Evolutionary conservation across 225 moss, liverwort and hornwort genomes (phyloP).

Genomic region (Anthoceros angustus): DNA sequence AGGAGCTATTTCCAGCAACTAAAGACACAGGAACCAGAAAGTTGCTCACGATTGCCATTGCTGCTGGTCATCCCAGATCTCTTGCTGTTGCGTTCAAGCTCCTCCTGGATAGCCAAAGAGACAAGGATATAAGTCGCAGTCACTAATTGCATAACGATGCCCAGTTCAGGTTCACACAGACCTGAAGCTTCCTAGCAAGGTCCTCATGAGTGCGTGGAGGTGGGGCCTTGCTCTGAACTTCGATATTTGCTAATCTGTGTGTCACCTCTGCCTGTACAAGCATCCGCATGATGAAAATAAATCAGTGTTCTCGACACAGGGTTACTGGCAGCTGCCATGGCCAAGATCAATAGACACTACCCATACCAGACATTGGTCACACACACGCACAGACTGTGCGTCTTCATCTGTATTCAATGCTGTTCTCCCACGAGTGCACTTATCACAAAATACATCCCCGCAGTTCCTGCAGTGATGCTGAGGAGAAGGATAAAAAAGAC

Average conservation of each 20-base stretch:
- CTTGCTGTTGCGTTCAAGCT: slow-evolving; percentile 66
- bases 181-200: slow-evolving; percentile 92
- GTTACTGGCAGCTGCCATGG: no score
- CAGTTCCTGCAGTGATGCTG: slow-evolving; percentile 99
- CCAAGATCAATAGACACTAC: neutral
- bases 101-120: slow-evolving; percentile 40
- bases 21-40: slow-evolving; percentile 56
- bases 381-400: slow-evolving; percentile 84
- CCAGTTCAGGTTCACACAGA: slow-evolving; percentile 6
- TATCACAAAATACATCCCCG: slow-evolving; percentile 93
- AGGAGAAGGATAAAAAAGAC: slow-evolving; percentile 1
- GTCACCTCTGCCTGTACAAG: slow-evolving; percentile 70
- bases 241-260: slow-evolving; percentile 66
- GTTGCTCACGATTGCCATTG: slow-evolving; percentile 24
- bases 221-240: slow-evolving; percentile 45
- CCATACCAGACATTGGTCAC: slow-evolving; percentile 89
- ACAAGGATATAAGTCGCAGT: neutral
- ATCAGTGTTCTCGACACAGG: no score
- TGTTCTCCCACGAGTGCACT: slow-evolving; percentile 80
- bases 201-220: slow-evolving; percentile 76
- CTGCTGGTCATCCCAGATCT: slow-evolving; percentile 21
- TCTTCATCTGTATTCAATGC: slow-evolving; percentile 65
- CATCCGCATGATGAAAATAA: neutral
- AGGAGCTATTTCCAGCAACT: slow-evolving; percentile 65
- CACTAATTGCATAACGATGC: neutral